Percentiles rank a stretch among this genome's conserved stretches.
Conservation (phyloP, 148 eudicot species). For the Bassia scoparia region DNA sequence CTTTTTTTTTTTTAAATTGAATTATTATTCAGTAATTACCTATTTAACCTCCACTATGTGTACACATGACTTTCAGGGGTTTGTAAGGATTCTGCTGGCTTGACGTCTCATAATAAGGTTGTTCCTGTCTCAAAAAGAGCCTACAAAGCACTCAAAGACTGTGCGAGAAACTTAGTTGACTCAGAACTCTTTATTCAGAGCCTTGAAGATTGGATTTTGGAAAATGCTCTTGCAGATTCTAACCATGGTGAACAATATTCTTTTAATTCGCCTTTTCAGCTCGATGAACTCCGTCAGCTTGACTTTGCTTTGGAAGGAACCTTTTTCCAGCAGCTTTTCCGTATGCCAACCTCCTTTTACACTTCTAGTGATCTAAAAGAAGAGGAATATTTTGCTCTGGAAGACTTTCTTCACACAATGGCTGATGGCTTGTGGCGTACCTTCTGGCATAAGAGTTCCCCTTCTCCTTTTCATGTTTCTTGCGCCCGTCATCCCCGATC, state of each 20-base stretch:
- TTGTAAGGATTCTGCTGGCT: slow-evolving; percentile 45
- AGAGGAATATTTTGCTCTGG: slow-evolving; percentile 60
- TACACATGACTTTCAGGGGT: slow-evolving; percentile 37
- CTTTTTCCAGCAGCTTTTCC: slow-evolving; percentile 65
- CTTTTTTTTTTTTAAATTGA: too few relatives aligned
- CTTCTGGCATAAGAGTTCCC: slow-evolving; percentile 60
- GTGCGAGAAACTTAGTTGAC: slow-evolving; percentile 48
- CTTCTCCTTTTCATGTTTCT: slow-evolving; percentile 52
- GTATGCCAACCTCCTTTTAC: slow-evolving; percentile 65
- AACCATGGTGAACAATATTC: slow-evolving; percentile 37
- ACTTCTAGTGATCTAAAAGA: slow-evolving; percentile 51
- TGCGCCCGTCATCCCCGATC: slow-evolving; percentile 67
- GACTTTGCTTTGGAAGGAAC: slow-evolving; percentile 73
- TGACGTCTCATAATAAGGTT: slow-evolving; percentile 37
- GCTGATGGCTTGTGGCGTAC: slow-evolving; percentile 68
- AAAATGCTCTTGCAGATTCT: slow-evolving; percentile 42
- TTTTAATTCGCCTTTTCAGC: slow-evolving; percentile 53
- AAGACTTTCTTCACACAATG: slow-evolving; percentile 66
- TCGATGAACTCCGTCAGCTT: slow-evolving; percentile 58
- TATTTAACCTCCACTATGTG: not conserved
- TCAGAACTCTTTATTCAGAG: slow-evolving; percentile 45
- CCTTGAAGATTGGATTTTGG: slow-evolving; percentile 64
- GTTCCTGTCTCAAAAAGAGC: slow-evolving; percentile 51
- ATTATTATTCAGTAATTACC: not conserved
- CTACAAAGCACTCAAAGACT: slow-evolving; percentile 50